Base-by-base conservation (phyloP, 495 filamentous ascomycete genomes). In the Zalerion maritima region DNA sequence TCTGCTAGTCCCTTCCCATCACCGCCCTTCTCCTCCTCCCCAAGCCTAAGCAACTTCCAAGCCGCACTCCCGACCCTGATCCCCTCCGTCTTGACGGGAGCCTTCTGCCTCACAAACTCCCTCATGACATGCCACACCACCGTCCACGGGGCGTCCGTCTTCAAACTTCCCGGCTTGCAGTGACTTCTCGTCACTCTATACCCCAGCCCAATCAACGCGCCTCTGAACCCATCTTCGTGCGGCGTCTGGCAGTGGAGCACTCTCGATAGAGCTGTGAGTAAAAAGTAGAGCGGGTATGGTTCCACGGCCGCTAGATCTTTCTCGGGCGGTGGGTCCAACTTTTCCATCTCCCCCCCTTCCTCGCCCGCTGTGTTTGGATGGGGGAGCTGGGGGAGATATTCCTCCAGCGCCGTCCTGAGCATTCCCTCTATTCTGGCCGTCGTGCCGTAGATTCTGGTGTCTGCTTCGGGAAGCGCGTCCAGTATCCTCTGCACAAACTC, bases 41-140 rank as follows among this genome's bases (percentile, higher is more conserved):
- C 48, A 15, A 58, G 32, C 15, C 49, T 36, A 39, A 60, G 39
- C 28, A 94, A 73, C 8, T 49, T 67, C 23, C 71, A 81, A 5
- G 74, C 87, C 0, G 80, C 52, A n/a, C 57, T 79, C 12, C 69
- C 68, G 19, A 71, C 58, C 34, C 66, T 74, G n/a, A 93, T 50
- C 3, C 71, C 62, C 1, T 60, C 64, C 25, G 74, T 67, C 38
- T 78, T 91, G 25, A 87, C 57, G 0, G 83, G 82, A 0, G 62
- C 53, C 34, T 73, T 77, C 39, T 89, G 85, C 21, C 75, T 62
- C 2, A 73, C 62, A 87, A 87, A 97, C 55, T 91, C 81, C 19
- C 80, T 64, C 75, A 96, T 93, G 18, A 96, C 63, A 38, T 94
- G 78, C 89, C 89, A 96, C 24, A 96, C 65, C 2, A 82, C 69